Evolutionary conservation across 352 stramenopile species (phyloP), one percentile per base, ranked within the genome.

Genomic region (Thraustotheca clavata): DNA sequence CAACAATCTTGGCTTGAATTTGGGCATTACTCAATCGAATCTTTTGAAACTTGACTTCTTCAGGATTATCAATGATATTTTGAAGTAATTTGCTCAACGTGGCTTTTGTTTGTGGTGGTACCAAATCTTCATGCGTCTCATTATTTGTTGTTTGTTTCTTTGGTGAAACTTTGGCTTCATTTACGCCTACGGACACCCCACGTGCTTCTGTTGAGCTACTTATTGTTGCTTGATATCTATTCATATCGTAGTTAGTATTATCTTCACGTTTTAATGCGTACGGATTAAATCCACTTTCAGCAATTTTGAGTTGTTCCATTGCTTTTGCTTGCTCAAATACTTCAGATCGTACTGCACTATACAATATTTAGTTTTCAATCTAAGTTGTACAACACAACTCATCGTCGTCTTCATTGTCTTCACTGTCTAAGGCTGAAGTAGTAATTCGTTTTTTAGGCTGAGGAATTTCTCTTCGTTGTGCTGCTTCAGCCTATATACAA

Each of bases 221-320:
- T n/a, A 65, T 49, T 29, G 57, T 65, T 20, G 57, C 36, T 49
- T 65, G 34, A 27, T 65, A 65, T 31, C 57, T 65, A 65, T n/a
- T n/a, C n/a, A n/a, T n/a, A n/a, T n/a, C n/a, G n/a, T n/a, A n/a
- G n/a, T n/a, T n/a, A n/a, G n/a, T n/a, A n/a, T n/a, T n/a, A n/a
- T n/a, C n/a, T n/a, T 32, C 8, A 57, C 5, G 48, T 57, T 6
- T 11, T 5, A 57, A 40, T 22, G 22, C 36, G 18, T 65, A 65
- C 57, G 57, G 57, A 32, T 65, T 65, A 46, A 54, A 65, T 26
- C 57, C 57, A 29, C 34, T 49, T 38, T 52, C 57, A 26, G 34
- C 38, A n/a, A 65, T 65, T 31, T 31, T 1, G 27, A 65, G 18
- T 18, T 54, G 35, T 29, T 65, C 57, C 11, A 65, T 29, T 16